These are phyloP conservation scores for Citrus glauca DNA, from an alignment of 345 rosid species.

Conservation along the genomic window DNA sequence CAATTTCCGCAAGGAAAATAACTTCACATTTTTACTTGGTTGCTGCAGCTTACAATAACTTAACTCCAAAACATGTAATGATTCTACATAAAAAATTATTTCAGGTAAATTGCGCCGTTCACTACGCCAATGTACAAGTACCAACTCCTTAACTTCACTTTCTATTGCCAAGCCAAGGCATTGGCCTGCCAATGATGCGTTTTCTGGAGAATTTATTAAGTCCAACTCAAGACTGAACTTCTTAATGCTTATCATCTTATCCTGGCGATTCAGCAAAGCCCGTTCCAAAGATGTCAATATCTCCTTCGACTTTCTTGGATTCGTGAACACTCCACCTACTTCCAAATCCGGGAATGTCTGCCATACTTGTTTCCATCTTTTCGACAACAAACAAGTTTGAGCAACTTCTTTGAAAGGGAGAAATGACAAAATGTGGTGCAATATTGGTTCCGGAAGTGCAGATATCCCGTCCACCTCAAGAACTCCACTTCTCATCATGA, in stretches of 20 bases:
- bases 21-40: neutral
- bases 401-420: neutral
- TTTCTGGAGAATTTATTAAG: neutral
- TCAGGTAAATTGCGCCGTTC: neutral
- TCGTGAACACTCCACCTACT: neutral
- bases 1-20: neutral
- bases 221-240: neutral
- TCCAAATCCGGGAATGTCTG: neutral
- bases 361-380: neutral
- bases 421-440: conserved; percentile 2
- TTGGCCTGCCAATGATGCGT: neutral
- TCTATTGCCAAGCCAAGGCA: neutral
- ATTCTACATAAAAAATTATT: neutral
- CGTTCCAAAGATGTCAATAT: neutral
- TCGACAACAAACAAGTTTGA: neutral
- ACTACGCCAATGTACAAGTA: neutral
- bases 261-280: neutral
- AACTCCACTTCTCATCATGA: no score
- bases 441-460: neutral
- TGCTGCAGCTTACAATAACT: neutral
- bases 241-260: neutral
- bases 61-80: neutral
- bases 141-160: neutral
- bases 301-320: neutral
- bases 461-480: neutral